Conservation (phyloP, 2,329 filamentous ascomycete species). For the Tolypocladium album region DNA sequence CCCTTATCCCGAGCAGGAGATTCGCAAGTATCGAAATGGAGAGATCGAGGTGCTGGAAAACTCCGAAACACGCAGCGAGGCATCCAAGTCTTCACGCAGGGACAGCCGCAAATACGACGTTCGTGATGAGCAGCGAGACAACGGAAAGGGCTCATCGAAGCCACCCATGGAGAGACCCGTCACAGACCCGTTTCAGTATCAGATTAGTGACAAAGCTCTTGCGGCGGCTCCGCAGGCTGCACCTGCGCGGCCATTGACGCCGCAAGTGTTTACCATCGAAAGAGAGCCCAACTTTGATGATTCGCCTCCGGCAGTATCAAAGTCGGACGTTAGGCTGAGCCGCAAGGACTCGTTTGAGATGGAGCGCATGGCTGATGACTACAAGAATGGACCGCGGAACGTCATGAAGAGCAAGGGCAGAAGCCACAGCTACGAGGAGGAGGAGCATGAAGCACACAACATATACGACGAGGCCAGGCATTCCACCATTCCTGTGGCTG, state of each 20-base stretch:
- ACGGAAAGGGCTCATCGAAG: conserved; percentile 11
- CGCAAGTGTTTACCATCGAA: conserved; percentile 40
- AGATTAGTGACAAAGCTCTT: conserved; percentile 38
- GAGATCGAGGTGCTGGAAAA: conserved; percentile 17
- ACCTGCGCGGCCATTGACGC: conserved; percentile 31
- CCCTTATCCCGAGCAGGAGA: conserved; percentile 11
- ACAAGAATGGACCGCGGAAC: conserved; percentile 12
- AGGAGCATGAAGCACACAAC: conserved; percentile 31
- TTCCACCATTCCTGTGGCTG: conserved; percentile 36
- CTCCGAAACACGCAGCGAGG: conserved; percentile 16
- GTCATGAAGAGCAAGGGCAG: conserved; percentile 8
- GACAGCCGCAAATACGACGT: conserved; percentile 12
- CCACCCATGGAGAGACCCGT: conserved; percentile 16
- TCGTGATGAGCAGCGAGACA: conserved; percentile 16
- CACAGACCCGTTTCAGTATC: conserved; percentile 49
- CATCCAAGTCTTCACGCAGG: conserved; percentile 10
- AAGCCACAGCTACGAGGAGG: conserved; percentile 20
- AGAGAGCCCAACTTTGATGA: conserved; percentile 40
- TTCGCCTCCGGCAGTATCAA: conserved; percentile 15
- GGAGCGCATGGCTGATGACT: conserved; percentile 21
- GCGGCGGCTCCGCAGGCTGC: not conserved
- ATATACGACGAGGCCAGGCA: conserved; percentile 35
- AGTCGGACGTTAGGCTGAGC: conserved; percentile 28
- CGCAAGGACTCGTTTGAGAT: conserved; percentile 40
- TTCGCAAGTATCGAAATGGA: conserved; percentile 12